phyloP scores from a whole-genome alignment of 805 yeast species.

The Suhomyces xylopsoci region DNA sequence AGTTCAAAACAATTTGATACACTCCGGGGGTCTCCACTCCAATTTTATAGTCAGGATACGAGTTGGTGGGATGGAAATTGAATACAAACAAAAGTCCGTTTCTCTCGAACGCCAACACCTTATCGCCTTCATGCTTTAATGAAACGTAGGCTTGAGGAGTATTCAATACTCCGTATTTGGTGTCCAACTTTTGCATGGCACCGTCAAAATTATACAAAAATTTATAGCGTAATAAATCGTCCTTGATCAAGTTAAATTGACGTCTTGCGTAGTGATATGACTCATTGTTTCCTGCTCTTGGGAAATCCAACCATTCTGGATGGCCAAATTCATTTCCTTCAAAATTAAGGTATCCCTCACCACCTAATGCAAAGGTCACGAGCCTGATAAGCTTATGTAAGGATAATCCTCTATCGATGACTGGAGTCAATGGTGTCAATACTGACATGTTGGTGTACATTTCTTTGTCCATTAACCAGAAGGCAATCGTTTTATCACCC shows the following conservation, averaged over 20 bases:
- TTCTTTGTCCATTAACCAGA: constrained; percentile 98
- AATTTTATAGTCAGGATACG: constrained; percentile 81
- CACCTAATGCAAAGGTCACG: constrained; percentile 87
- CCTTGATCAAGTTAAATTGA: constrained; percentile 85
- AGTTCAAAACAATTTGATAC: constrained; percentile 69
- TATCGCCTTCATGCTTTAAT: constrained; percentile 83
- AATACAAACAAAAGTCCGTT: constrained; percentile 80
- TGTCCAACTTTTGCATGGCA: constrained; percentile 78
- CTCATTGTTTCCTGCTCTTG: constrained; percentile 82
- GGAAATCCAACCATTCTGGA: constrained; percentile 98
- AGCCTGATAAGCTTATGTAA: constrained; percentile 89
- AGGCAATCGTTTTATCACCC: constrained; percentile 94
- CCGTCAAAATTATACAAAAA: constrained; percentile 78
- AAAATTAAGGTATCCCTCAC: constrained; percentile 93
- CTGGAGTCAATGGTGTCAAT: constrained; percentile 66
- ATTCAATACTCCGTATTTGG: constrained; percentile 66
- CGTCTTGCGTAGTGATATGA: constrained; percentile 93
- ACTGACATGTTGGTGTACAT: constrained; percentile 95
- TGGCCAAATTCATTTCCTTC: constrained; percentile 99
- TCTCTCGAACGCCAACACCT: constrained; percentile 84
- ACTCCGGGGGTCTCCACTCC: constrained; percentile 84
- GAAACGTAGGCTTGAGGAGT: constrained; percentile 77
- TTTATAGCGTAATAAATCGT: constrained; percentile 74
- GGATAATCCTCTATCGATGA: constrained; percentile 85
- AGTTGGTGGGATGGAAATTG: constrained; percentile 84